Evolutionary conservation across 129 eudicot genomes (phyloP).

Genomic region (Arctium minus): DNA sequence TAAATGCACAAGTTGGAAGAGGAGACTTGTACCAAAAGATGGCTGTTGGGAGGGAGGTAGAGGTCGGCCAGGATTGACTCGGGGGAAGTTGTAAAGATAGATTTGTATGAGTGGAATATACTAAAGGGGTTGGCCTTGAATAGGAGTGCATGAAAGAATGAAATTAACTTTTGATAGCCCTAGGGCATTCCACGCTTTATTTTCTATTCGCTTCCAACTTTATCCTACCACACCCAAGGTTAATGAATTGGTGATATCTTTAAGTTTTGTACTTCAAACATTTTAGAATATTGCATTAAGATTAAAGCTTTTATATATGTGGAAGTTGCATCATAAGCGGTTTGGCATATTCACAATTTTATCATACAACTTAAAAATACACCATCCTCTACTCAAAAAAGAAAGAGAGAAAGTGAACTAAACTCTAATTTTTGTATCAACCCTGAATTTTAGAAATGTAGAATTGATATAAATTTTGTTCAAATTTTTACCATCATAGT

Average conservation of each 20-base stretch:
- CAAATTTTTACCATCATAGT: not conserved
- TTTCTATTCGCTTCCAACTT: no score
- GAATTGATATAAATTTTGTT: slow-evolving; percentile 10
- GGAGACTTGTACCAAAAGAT: no score
- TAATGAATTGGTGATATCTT: no score
- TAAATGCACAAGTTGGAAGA: no score
- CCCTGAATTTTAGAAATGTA: not conserved
- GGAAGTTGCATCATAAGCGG: not conserved
- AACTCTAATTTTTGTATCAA: not conserved
- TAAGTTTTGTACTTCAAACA: no score
- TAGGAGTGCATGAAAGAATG: not conserved
- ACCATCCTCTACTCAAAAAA: not conserved
- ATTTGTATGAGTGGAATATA: not conserved
- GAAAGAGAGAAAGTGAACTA: not conserved
- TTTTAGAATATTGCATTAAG: no score
- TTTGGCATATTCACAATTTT: not conserved
- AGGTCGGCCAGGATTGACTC: no score
- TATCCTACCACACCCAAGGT: no score
- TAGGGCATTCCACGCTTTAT: no score
- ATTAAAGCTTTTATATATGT: not conserved
- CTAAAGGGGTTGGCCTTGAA: not conserved
- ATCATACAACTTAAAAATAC: not conserved
- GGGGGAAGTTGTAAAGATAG: not conserved
- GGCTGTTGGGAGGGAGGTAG: no score
- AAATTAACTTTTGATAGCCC: no score